Percentiles rank a stretch among this genome's conserved stretches.
phyloP scores from a whole-genome alignment of 1,139 yeast species.

The Schizosaccharomyces versatilis region DNA sequence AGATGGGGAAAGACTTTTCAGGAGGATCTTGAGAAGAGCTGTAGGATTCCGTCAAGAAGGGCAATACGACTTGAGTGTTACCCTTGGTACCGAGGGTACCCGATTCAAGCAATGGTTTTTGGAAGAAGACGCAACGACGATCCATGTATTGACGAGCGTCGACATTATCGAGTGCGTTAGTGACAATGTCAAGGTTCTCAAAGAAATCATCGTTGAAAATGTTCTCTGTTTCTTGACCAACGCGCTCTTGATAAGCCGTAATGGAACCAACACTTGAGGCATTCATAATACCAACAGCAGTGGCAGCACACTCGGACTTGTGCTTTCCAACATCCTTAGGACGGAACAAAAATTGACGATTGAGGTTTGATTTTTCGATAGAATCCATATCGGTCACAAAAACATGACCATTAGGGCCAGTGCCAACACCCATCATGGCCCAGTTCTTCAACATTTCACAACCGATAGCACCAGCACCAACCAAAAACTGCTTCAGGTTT shows the following conservation, averaged over 20 bases:
- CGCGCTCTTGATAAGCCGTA: constrained; percentile 58
- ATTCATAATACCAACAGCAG: constrained; percentile 66
- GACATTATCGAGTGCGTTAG: constrained; percentile 89
- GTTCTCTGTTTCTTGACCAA: constrained; percentile 78
- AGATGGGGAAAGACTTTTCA: constrained; percentile 85
- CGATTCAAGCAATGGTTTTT: constrained; percentile 77
- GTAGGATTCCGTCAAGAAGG: constrained; percentile 79
- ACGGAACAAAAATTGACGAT: constrained; percentile 87
- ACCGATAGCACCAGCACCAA: constrained; percentile 97
- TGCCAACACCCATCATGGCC: constrained; percentile 91
- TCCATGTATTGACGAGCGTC: constrained; percentile 96
- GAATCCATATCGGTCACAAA: constrained; percentile 81
- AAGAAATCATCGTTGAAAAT: constrained; percentile 76
- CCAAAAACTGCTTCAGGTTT: constrained; percentile 65
- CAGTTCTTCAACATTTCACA: constrained; percentile 96
- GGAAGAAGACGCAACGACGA: constrained; percentile 82
- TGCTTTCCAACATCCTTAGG: constrained; percentile 81
- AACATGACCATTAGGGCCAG: constrained; percentile 74
- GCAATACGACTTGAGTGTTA: constrained; percentile 88
- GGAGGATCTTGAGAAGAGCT: constrained; percentile 97
- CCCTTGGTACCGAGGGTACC: constrained; percentile 98
- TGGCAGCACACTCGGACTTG: constrained; percentile 78
- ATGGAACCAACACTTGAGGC: constrained; percentile 64
- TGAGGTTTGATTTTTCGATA: constrained; percentile 83
- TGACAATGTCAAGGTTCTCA: constrained; percentile 62